Conservation (phyloP, 2,329 filamentous ascomycete genomes). For the Ceratocystis colombiana region DNA sequence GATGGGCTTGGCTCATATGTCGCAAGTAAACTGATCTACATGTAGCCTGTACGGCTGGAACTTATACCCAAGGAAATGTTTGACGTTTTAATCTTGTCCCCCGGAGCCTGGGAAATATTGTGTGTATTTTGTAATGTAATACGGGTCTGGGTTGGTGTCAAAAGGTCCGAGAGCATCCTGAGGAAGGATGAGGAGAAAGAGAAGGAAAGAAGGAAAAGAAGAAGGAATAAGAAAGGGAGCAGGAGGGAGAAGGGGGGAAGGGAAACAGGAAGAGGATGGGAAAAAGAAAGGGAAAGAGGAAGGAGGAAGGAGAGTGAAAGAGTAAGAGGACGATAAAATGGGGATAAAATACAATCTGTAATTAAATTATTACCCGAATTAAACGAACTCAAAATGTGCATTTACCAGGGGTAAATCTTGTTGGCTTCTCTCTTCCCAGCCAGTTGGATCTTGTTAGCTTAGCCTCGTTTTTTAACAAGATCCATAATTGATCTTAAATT, state of each 20-base stretch:
- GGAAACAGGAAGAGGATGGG: not conserved
- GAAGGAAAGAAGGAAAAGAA: not conserved
- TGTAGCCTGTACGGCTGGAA: not conserved
- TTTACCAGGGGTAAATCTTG: constrained; percentile 2
- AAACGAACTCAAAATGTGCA: not conserved
- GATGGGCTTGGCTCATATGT: not conserved
- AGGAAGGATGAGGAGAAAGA: not conserved
- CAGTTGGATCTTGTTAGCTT: constrained; percentile 9
- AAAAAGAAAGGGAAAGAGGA: not conserved
- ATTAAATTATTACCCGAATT: not conserved
- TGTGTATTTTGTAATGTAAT: not conserved
- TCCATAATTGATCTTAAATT: constrained; percentile 1
- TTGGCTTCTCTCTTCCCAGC: not conserved
- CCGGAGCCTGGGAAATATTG: not conserved
- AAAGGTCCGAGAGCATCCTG: not conserved
- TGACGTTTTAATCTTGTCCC: not conserved
- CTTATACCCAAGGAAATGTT: not conserved
- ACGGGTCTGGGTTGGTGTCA: not conserved
- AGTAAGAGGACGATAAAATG: not conserved
- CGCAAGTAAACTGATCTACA: not conserved
- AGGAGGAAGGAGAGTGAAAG: not conserved
- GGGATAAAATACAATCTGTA: not conserved
- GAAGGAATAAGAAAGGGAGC: not conserved
- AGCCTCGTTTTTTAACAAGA: constrained; percentile 8
- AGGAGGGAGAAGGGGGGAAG: not conserved